Conservation (phyloP, 2,329 filamentous ascomycete genomes). For the Colletotrichum camelliae region DNA sequence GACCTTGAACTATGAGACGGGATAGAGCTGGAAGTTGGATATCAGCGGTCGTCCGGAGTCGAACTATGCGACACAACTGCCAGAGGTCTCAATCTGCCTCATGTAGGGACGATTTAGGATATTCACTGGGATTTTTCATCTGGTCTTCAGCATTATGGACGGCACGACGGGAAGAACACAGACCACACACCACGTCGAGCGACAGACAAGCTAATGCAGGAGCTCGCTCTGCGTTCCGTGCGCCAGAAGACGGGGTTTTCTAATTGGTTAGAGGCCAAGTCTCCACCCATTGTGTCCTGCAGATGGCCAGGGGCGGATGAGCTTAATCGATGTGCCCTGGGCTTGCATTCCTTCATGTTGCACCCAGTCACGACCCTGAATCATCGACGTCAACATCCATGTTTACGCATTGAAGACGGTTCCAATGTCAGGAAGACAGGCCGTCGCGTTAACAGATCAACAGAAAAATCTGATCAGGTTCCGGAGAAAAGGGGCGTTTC, state of each 20-base stretch:
- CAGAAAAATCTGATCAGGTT: not conserved
- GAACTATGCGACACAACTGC: not conserved
- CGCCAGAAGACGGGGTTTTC: not conserved
- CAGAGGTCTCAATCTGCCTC: not conserved
- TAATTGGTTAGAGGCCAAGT: not conserved
- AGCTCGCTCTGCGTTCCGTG: not conserved
- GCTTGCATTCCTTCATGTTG: not conserved
- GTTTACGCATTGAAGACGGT: not conserved
- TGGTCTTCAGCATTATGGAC: not conserved
- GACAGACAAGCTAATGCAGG: constrained; percentile 13
- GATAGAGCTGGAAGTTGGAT: not conserved
- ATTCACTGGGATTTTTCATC: not conserved
- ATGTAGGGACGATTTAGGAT: not conserved
- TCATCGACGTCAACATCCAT: not conserved
- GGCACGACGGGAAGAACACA: not conserved
- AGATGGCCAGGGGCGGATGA: constrained; percentile 5
- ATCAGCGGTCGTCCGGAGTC: not conserved
- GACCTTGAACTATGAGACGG: not conserved
- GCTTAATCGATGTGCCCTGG: constrained; percentile 8
- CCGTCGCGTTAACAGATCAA: not conserved
- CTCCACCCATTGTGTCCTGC: not conserved
- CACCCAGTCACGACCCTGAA: not conserved
- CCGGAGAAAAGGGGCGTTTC: not conserved
- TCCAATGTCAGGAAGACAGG: rapidly evolving
- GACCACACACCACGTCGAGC: not conserved